These are phyloP conservation scores for Fraxinus americana DNA, from an alignment of 257 asterid genomes.

Conservation along the genomic window DNA sequence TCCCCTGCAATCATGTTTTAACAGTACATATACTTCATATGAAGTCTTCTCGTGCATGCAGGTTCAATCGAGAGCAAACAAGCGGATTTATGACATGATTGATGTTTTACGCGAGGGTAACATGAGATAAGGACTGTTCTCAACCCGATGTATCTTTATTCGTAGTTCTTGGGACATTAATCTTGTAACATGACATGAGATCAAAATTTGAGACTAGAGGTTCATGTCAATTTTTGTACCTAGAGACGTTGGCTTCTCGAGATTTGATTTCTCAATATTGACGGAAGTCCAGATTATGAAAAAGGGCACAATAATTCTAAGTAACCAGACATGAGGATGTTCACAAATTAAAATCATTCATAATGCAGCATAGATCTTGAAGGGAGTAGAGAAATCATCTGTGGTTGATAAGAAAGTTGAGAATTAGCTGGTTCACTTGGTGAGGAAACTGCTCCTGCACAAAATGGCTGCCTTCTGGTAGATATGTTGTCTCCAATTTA, in stretches of 20 bases:
- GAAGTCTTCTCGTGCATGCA: slow-evolving; percentile 33
- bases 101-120: slow-evolving; percentile 94
- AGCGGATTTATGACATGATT: slow-evolving; percentile 80
- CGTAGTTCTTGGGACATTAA: neutral
- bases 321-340: neutral
- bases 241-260: neutral
- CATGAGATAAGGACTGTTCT: slow-evolving; percentile 57
- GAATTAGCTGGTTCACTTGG: slow-evolving; percentile 47
- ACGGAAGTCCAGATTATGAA: too few species aligned
- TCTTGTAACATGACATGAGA: neutral
- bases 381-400: slow-evolving; percentile 1
- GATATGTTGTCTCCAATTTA: slow-evolving; percentile 45
- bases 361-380: neutral
- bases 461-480: slow-evolving; percentile 71
- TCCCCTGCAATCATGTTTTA: neutral
- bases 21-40: neutral
- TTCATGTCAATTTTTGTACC: slow-evolving; percentile 5
- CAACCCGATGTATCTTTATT: neutral
- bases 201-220: neutral
- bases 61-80: slow-evolving; percentile 66
- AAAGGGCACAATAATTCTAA: neutral
- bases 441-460: slow-evolving; percentile 73
- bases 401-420: slow-evolving; percentile 46
- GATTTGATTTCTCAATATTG: too few species aligned
- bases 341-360: neutral